Percentiles rank a stretch among this genome's conserved stretches.
phyloP scores from a whole-genome alignment of 2,329 filamentous ascomycete genomes.

The Colletotrichum sansevieriae region DNA sequence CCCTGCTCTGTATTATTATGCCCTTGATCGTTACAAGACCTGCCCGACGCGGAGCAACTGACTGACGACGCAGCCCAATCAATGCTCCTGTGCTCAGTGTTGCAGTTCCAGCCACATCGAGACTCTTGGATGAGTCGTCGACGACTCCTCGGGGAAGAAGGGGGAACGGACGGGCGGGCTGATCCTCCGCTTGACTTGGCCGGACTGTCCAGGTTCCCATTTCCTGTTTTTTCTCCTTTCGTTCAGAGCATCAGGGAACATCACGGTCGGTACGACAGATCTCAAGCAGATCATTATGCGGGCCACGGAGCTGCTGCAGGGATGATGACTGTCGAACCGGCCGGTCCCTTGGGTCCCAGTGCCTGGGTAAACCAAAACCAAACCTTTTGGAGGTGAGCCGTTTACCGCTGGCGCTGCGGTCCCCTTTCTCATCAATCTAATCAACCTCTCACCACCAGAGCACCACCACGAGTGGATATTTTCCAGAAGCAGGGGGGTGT shows the following conservation, averaged over 20 bases:
- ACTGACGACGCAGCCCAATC: background rate
- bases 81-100: background rate
- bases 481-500: slow-evolving; percentile 27
- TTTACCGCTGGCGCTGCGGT: background rate
- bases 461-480: slow-evolving; percentile 30
- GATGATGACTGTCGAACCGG: slow-evolving; percentile 21
- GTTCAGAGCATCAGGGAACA: background rate
- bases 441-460: slow-evolving; percentile 38
- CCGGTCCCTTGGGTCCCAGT: slow-evolving; percentile 11
- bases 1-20: background rate
- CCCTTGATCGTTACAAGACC: slow-evolving; percentile 6
- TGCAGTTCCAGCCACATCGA: slow-evolving; percentile 28
- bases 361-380: slow-evolving; percentile 14
- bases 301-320: slow-evolving; percentile 18
- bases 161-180: slow-evolving; percentile 1
- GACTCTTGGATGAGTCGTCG: slow-evolving; percentile 4
- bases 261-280: slow-evolving; percentile 19
- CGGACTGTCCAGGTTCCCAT: background rate
- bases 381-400: slow-evolving; percentile 16
- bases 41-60: background rate
- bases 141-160: background rate
- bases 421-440: slow-evolving; percentile 18
- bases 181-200: slow-evolving; percentile 27
- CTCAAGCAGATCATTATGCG: slow-evolving; percentile 27
- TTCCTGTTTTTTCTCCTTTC: background rate